Evolutionary conservation across 768 basidiomycete species (phyloP).

Genomic region (Infundibulicybe gibba): DNA sequence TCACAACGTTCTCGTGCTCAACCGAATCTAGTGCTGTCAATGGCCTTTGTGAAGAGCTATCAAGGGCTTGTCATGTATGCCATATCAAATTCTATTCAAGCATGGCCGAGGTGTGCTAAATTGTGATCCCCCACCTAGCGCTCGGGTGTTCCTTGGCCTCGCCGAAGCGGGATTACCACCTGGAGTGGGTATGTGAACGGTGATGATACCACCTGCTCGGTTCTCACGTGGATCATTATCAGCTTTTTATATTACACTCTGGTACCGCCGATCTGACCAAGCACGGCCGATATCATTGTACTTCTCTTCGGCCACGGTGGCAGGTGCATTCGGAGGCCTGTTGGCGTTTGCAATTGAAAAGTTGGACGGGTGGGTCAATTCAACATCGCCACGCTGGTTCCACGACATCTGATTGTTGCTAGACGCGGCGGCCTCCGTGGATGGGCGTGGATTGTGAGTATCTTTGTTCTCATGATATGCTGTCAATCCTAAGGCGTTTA

Average conservation of each 20-base stretch:
- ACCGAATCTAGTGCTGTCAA: slow-evolving; percentile 16
- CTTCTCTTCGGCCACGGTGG: slow-evolving; percentile 51
- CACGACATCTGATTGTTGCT: neutral
- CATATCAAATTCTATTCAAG: slow-evolving; percentile 8
- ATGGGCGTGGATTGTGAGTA: slow-evolving; percentile 35
- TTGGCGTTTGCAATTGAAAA: slow-evolving; percentile 34
- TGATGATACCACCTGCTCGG: neutral
- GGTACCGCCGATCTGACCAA: slow-evolving; percentile 51
- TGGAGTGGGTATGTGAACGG: slow-evolving; percentile 20
- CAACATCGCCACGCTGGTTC: neutral
- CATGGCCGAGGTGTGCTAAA: slow-evolving; percentile 17
- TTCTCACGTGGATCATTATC: neutral
- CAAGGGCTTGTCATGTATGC: slow-evolving; percentile 21
- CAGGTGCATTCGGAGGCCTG: slow-evolving; percentile 37
- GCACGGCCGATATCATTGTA: slow-evolving; percentile 51
- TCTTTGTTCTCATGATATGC: neutral
- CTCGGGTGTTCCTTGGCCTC: slow-evolving; percentile 19
- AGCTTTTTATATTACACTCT: slow-evolving; percentile 46
- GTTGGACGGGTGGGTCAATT: slow-evolving; percentile 24
- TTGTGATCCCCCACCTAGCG: slow-evolving; percentile 20
- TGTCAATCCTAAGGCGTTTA: too few species aligned
- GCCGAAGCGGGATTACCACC: slow-evolving; percentile 21
- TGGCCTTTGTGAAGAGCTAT: slow-evolving; percentile 19
- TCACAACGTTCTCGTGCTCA: neutral
- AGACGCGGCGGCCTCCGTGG: slow-evolving; percentile 24